Conservation (phyloP, 495 filamentous ascomycete genomes). For the Lasiosphaeria ovina region DNA sequence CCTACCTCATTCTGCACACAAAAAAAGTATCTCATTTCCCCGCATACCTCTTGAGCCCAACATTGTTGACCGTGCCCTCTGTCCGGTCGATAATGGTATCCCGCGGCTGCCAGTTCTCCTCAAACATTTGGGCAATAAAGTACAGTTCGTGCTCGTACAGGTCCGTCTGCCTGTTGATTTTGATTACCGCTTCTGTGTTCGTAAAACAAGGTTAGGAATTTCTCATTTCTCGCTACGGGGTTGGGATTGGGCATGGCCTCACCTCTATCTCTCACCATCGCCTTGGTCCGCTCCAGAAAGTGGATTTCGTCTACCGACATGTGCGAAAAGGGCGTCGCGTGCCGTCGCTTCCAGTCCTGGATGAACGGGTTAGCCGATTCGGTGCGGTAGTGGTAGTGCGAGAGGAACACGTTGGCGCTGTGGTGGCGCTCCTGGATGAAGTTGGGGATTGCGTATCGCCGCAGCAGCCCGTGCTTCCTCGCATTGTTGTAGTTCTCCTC, state of each 20-base stretch:
- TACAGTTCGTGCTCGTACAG: conserved; percentile 25
- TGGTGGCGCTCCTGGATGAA: conserved; percentile 26
- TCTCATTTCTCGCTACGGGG: not conserved
- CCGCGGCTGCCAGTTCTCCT: conserved; percentile 24
- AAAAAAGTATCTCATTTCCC: not conserved
- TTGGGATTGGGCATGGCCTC: not conserved
- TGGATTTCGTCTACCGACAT: conserved; percentile 16
- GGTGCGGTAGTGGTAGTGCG: conserved; percentile 39
- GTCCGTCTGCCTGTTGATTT: not conserved
- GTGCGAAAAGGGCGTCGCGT: conserved; percentile 12
- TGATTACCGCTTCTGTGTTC: conserved; percentile 2
- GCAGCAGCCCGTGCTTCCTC: conserved; percentile 21
- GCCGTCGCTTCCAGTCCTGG: conserved; percentile 23
- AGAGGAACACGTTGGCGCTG: conserved; percentile 38
- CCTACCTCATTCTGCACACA: no score
- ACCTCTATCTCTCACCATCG: conserved; percentile 13
- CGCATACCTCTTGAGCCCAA: conserved; percentile 5
- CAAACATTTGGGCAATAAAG: conserved; percentile 26
- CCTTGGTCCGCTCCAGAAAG: conserved; percentile 14
- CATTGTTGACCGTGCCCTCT: conserved; percentile 7
- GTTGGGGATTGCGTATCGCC: conserved; percentile 18
- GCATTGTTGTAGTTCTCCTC: conserved; percentile 38
- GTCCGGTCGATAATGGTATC: conserved; percentile 7
- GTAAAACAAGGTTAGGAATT: not conserved
- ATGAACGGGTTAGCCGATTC: conserved; percentile 36